phyloP scores from a whole-genome alignment of 2,329 filamentous ascomycete species.

The Diplodia scrobiculata region DNA sequence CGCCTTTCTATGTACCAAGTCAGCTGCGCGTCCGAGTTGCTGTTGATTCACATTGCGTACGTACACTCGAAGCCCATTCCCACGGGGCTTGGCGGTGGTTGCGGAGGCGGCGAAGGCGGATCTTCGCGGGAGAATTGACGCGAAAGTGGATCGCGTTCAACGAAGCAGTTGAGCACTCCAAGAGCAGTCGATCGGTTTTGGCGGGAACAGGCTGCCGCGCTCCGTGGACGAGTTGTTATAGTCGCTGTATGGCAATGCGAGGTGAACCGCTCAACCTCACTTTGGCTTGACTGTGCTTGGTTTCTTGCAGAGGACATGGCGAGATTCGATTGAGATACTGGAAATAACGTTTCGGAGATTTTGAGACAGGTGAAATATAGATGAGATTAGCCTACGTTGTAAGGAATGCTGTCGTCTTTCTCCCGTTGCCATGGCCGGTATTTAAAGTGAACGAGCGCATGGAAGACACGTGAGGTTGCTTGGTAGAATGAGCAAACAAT shows the following conservation, averaged over 20 bases:
- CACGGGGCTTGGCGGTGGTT: slow-evolving; percentile 45
- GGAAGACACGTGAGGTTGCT: background rate
- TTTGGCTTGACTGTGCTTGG: background rate
- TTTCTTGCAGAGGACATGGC: background rate
- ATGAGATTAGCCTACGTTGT: background rate
- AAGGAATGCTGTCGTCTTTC: background rate
- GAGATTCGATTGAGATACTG: too few relatives aligned
- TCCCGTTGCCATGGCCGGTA: background rate
- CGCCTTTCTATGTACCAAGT: background rate
- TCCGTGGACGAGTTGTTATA: background rate
- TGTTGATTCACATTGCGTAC: background rate
- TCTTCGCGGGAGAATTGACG: slow-evolving; percentile 41
- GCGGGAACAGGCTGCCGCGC: background rate
- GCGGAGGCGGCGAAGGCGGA: slow-evolving; percentile 46
- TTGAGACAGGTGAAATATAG: background rate
- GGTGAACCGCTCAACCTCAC: background rate
- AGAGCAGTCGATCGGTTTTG: background rate
- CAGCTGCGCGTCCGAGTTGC: background rate
- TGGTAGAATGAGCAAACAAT: slow-evolving; percentile 1
- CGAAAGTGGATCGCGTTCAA: background rate
- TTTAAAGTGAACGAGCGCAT: background rate
- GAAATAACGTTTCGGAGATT: too few relatives aligned
- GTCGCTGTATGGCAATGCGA: background rate
- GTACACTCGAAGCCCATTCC: slow-evolving; percentile 1
- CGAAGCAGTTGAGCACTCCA: background rate